Percentiles rank a stretch among this genome's conserved stretches.
Conservation (phyloP, 2,329 filamentous ascomycete species). For the Aspergillus sp. region DNA sequence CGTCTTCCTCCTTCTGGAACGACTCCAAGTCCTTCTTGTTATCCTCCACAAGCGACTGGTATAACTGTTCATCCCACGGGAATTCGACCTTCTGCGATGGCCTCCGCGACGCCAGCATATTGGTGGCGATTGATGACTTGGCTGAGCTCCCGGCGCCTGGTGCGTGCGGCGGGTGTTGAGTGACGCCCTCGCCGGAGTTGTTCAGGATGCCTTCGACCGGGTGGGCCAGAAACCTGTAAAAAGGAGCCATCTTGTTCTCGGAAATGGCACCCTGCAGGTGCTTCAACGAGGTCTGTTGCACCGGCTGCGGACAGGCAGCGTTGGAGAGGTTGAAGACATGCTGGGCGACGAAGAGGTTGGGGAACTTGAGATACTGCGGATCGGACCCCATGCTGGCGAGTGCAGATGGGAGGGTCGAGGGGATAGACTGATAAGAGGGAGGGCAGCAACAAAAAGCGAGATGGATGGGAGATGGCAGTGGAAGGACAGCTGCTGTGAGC, state of each 20-base stretch:
- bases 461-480: slow-evolving; percentile 4
- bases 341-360: slow-evolving; percentile 55
- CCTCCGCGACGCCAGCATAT: slow-evolving; percentile 65
- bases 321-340: slow-evolving; percentile 60
- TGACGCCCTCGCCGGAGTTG: slow-evolving; percentile 55
- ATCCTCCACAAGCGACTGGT: slow-evolving; percentile 64
- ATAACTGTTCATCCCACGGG: slow-evolving; percentile 84
- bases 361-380: slow-evolving; percentile 56
- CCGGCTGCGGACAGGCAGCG: slow-evolving; percentile 43
- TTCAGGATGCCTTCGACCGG: slow-evolving; percentile 70
- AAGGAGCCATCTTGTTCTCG: slow-evolving; percentile 57
- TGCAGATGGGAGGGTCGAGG: slow-evolving; percentile 5
- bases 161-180: slow-evolving; percentile 34
- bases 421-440: slow-evolving; percentile 3
- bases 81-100: slow-evolving; percentile 57
- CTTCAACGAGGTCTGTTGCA: slow-evolving; percentile 49
- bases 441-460: background rate
- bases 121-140: slow-evolving; percentile 51
- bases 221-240: slow-evolving; percentile 57
- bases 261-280: slow-evolving; percentile 55
- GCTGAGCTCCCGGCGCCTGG: slow-evolving; percentile 25
- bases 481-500: slow-evolving; percentile 8
- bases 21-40: slow-evolving; percentile 69
- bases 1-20: slow-evolving; percentile 79
- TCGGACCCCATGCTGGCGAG: slow-evolving; percentile 49